Evolutionary conservation across 345 rosid genomes (phyloP).

Genomic region (Eucalyptus pumila): DNA sequence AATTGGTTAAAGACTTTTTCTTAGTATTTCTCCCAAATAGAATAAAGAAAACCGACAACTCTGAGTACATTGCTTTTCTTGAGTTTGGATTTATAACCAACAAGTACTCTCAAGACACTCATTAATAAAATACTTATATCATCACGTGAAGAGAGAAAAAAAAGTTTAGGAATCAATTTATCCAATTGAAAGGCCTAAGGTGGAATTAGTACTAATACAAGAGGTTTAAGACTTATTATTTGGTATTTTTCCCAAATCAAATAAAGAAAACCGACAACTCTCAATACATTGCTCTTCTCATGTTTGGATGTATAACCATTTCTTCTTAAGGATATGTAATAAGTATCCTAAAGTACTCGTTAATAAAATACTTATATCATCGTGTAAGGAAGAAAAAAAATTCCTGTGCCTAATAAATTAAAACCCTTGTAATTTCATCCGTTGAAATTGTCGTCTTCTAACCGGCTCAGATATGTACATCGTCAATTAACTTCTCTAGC

Average conservation of each 20-base stretch:
- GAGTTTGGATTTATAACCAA: neutral
- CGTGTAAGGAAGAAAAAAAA: accelerated
- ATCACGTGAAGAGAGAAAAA: neutral
- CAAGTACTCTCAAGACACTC: neutral
- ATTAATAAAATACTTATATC: neutral
- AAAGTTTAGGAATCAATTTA: neutral
- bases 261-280: neutral
- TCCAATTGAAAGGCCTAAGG: neutral
- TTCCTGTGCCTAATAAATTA: neutral
- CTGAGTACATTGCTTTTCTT: neutral
- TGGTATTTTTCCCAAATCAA: neutral
- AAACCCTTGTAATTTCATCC: neutral
- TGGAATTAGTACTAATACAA: too few relatives aligned
- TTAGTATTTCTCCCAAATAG: neutral
- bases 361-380: neutral
- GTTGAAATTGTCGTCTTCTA: neutral
- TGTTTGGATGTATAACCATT: neutral
- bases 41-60: neutral
- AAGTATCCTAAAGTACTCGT: accelerated
- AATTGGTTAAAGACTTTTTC: neutral
- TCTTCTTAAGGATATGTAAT: neutral
- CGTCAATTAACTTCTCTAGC: neutral
- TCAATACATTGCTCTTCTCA: neutral
- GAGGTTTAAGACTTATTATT: too few relatives aligned
- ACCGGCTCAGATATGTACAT: neutral